A percentile compares a stretch with the other conserved stretches of the same genome.
Evolutionary conservation across 2,329 filamentous ascomycete species (phyloP).

Genomic region (Neonectria magnoliae): DNA sequence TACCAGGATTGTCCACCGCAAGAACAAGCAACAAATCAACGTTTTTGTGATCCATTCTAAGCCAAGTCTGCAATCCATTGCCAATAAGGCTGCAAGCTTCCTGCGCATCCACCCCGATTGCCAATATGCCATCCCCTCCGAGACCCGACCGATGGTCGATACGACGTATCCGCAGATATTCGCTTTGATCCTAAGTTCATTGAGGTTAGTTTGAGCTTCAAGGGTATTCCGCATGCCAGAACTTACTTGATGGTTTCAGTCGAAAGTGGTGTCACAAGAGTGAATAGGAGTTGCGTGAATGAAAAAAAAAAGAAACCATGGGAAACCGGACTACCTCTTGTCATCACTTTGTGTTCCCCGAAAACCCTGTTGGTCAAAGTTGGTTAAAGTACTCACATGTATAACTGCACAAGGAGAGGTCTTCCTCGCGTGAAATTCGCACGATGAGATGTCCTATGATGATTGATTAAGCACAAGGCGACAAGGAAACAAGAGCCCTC

Average conservation of each 20-base stretch:
- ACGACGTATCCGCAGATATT: background rate
- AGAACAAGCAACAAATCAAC: background rate
- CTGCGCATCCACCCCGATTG: background rate
- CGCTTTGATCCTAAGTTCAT: background rate
- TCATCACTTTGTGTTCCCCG: background rate
- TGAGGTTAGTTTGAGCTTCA: background rate
- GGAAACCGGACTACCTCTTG: background rate
- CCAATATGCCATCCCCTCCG: background rate
- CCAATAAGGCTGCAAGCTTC: background rate
- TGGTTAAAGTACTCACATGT: background rate
- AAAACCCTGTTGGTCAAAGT: too few relatives aligned
- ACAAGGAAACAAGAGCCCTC: background rate
- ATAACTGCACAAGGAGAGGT: background rate
- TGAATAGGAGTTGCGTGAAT: background rate
- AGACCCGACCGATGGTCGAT: background rate
- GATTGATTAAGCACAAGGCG: slow-evolving; percentile 11
- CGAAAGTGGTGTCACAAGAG: background rate
- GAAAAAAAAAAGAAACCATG: background rate
- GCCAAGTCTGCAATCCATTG: background rate
- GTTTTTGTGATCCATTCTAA: background rate
- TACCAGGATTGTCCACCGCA: background rate
- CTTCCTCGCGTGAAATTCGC: background rate
- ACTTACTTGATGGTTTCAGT: slow-evolving; percentile 20
- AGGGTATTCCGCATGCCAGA: background rate
- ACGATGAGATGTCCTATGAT: slow-evolving; percentile 11